Base-by-base conservation (phyloP, 2,329 filamentous ascomycete species). In the Chaetomium sp. region DNA sequence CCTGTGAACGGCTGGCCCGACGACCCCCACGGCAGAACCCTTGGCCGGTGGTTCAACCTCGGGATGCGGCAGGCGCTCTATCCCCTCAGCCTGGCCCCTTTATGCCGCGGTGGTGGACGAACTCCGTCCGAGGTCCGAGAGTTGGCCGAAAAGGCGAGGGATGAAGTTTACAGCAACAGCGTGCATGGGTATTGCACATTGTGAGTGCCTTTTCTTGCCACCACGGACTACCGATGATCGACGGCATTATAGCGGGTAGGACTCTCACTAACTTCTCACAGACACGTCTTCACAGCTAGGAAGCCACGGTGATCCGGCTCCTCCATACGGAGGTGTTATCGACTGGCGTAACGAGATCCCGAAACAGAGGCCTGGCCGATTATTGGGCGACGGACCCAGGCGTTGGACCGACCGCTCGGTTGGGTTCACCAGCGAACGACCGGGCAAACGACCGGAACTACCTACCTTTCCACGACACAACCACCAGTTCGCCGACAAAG, bases 31-130 rank as follows among this genome's bases (percentile, higher is more conserved):
- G 78, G 84, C 62, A 85, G 83, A 59, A 80, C 86, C 45, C 79
- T 91, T 52, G 89, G 88, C 35, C 79, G 84, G 56, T 95, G 89
- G 88, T 95, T 95, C 72, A 91, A 92, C 66, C 74, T 92, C 32
- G 86, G 84, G 41, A 76, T 96, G 62, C 84, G 80, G 9, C 82
- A 88, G 66, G 87, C 87, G 33, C 72, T 95, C 49, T 82, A 90
- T 63, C 84, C 85, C 10, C 75, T 95, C 64, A 86, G 85, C 61
- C 70, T 94, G 65, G 87, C 80, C 38, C 87, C 91, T 6, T 79
- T 96, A 66, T 85, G 81, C 45, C 80, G 85, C 56, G 76, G 85
- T 43, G 80, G 82, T 52, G 70, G 74, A 36, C 89, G 82, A 81
- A 74, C 77, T 44, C 68, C 75, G 46, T 76, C 79, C n/a, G 76